Conservation (phyloP, 495 filamentous ascomycete species). For the Neurospora sp. region DNA sequence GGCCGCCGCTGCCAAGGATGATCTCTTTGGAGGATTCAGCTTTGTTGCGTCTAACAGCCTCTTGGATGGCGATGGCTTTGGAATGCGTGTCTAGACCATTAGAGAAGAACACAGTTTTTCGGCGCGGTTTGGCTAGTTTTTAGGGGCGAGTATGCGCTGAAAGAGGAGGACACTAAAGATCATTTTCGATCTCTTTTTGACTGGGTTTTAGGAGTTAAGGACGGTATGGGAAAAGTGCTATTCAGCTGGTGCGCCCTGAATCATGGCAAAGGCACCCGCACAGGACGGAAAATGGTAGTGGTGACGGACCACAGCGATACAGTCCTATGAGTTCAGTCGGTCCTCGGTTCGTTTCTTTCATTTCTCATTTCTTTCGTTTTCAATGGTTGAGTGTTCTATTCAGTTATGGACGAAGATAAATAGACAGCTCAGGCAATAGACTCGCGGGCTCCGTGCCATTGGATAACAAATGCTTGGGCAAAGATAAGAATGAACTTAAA, state of each 20-base stretch:
- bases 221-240: neutral
- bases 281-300: neutral
- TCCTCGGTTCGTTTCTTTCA: neutral
- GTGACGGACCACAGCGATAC: neutral
- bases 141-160: neutral
- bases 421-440: neutral
- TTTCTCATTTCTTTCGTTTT: neutral
- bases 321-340: neutral
- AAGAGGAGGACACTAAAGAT: neutral
- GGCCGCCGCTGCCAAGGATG: conserved; percentile 33
- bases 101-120: neutral
- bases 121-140: neutral
- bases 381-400: neutral
- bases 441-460: neutral
- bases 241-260: neutral
- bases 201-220: neutral
- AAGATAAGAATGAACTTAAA: neutral
- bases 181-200: neutral
- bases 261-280: neutral
- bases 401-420: neutral
- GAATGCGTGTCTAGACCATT: conserved; percentile 4
- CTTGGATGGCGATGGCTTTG: conserved; percentile 48
- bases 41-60: conserved; percentile 86
- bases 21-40: conserved; percentile 92
- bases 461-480: neutral